Conservation (phyloP, 1,284 basidiomycete genomes). For the Ceratobasidium sp. region DNA sequence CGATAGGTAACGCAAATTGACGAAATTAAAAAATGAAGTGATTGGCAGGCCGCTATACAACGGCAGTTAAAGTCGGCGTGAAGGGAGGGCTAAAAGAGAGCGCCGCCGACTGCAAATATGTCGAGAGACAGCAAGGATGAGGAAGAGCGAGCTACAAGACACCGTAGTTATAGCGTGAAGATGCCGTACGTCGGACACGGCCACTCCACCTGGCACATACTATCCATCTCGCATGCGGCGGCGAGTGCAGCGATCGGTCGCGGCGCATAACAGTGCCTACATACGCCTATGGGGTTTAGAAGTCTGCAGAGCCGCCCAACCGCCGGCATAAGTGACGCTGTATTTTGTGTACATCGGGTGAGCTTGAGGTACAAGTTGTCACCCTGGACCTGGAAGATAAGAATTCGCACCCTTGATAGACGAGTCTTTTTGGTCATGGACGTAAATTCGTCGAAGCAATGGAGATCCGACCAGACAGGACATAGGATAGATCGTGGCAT, state of each 20-base stretch:
- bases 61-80: neutral
- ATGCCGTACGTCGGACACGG: neutral
- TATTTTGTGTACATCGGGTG: neutral
- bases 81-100: neutral
- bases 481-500: neutral
- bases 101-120: neutral
- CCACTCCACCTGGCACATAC: neutral
- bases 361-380: neutral
- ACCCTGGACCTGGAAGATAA: neutral
- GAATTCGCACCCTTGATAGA: neutral
- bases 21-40: neutral
- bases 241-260: constrained; percentile 10
- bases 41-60: neutral
- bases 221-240: constrained; percentile 15
- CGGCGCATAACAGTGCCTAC: neutral
- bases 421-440: neutral
- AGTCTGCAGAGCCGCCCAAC: neutral
- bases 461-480: constrained; percentile 7
- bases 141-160: neutral
- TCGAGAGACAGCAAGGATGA: constrained; percentile 4
- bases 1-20: neutral
- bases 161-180: neutral
- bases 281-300: neutral
- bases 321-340: neutral
- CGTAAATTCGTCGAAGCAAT: neutral